Evolutionary conservation across 2,329 filamentous ascomycete genomes (phyloP), one percentile per base, ranked within the genome.

Genomic region (Penicillium sp.): DNA sequence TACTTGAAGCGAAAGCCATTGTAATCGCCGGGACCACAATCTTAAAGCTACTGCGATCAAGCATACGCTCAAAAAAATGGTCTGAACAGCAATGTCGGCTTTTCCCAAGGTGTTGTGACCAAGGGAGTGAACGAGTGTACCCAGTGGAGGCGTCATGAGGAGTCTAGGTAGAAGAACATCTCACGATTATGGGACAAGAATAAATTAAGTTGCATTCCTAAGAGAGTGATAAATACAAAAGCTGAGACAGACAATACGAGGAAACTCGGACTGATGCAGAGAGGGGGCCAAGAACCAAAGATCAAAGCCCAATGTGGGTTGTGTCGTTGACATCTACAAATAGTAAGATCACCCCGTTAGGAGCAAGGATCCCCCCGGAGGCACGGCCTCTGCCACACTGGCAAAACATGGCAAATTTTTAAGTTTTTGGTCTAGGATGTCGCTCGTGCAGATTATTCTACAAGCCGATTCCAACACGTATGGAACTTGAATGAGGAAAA

Each of bases 251-350:
- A 47, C n/a, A 52, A 48, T 18, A 38, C 34, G n/a, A 43, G 31
- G 24, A 43, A 24, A 24, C 1, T 39, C 45, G 24, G 5, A 32
- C 11, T 22, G 32, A n/a, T 46, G 13, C 5, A 43, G 44, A 44
- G 50, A 38, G 43, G 50, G 43, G 50, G 56, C 68, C 76, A 81
- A 80, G 44, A 24, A 22, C 78, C 79, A 9, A 81, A 64, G 59
- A 81, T 79, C 60, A 48, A 29, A 82, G 76, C 47, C 79, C 79
- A 54, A 81, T 78, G 60, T 80, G 81, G 47, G 82, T 75, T 60
- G 79, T 80, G 4, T 79, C 59, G 0, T 80, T 82, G n/a, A 31
- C 24, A 31, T 40, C 36, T 43, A 27, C 50, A 38, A 48, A 27
- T 22, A 53, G 50, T 53, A 53, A 53, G 38, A 53, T 53, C 22